Percentiles rank a stretch among this genome's conserved stretches.
These are phyloP conservation scores for Beauveria bassiana DNA, from an alignment of 2,329 filamentous ascomycete genomes.

Conservation along the genomic window DNA sequence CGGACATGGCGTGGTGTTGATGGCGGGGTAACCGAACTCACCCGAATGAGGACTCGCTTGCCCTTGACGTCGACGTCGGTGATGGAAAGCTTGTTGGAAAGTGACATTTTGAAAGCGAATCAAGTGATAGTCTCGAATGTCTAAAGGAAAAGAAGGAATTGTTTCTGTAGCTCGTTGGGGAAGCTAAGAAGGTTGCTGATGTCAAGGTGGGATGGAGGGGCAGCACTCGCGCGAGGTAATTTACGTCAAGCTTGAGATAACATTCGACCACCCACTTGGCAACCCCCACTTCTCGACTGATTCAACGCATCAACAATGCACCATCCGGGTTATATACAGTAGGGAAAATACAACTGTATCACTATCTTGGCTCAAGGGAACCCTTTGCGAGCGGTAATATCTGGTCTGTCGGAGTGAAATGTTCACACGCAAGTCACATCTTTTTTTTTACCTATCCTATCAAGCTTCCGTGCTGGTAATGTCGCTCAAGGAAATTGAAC, in stretches of 20 bases:
- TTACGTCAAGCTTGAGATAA: neutral
- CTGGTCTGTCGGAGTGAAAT: no score
- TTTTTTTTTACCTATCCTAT: no score
- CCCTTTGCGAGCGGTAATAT: no score
- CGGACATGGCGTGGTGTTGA: constrained; percentile 5
- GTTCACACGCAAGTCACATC: no score
- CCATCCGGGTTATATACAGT: no score
- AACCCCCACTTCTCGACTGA: neutral
- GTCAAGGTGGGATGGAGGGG: constrained; percentile 11
- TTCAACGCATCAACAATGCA: neutral
- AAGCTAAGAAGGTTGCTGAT: neutral
- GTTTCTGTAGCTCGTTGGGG: neutral
- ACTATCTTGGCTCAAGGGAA: no score
- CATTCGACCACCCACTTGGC: neutral
- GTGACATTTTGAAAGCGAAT: constrained; percentile 65
- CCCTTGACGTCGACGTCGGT: constrained; percentile 93
- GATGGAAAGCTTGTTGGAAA: constrained; percentile 96
- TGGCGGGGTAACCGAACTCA: constrained; percentile 44
- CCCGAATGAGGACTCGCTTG: constrained; percentile 96
- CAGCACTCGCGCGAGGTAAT: constrained; percentile 8
- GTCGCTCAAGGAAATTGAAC: no score
- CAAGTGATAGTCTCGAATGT: neutral
- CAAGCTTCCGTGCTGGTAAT: no score
- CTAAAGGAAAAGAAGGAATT: neutral
- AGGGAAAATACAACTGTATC: no score